Base-by-base conservation (phyloP, 441 rosid species). In the Euphorbia schlechtendalii region DNA sequence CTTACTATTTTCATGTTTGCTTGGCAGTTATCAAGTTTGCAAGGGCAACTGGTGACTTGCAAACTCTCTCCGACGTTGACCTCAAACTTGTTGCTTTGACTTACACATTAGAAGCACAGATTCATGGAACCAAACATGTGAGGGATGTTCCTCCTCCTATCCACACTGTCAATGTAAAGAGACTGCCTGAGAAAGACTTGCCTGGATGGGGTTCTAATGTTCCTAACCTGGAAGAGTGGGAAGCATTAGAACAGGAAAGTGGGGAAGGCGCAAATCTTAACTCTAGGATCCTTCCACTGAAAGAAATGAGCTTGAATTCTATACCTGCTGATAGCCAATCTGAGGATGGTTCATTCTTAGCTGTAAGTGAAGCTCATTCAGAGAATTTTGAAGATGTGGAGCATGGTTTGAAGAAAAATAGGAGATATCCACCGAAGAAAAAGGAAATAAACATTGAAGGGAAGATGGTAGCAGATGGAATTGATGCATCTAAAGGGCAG, bases 141-240 rank as follows among this genome's bases (percentile, higher is more conserved):
- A 87, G 92, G 76, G 86, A 87, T 48, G 83, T 68, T 6, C 96
- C 98, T 53, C 92, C 88, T 3, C 94, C 96, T 53, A 80, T 91
- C 45, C 92, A 88, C 57, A 76, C 86, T 0, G 86, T 91, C 65
- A 83, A 75, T 20, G 86, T 87, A 17, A 86, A 74, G 85, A 87
- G 96, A 70, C 77, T 91, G 60, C 94, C 90, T 5, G 99, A 87
- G 73, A 87, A 84, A 81, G 96, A 87, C 0, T 52, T 89, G 78
- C 96, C 96, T 57, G 97, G 97, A 17, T 90, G 99, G 99, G 97
- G 97, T n/a, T 74, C 86, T 14, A 93, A 90, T 83, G 97, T 94
- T 56, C 76, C 93, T 73, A 87, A 94, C 73, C 68, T 89, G 80
- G 89, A 82, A 63, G 97, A 90, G 68, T 94, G 97, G 99, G 99